Evolutionary conservation across 352 stramenopile species (phyloP), one percentile per base, ranked within the genome.

Genomic region (Pythium aristosporum): DNA sequence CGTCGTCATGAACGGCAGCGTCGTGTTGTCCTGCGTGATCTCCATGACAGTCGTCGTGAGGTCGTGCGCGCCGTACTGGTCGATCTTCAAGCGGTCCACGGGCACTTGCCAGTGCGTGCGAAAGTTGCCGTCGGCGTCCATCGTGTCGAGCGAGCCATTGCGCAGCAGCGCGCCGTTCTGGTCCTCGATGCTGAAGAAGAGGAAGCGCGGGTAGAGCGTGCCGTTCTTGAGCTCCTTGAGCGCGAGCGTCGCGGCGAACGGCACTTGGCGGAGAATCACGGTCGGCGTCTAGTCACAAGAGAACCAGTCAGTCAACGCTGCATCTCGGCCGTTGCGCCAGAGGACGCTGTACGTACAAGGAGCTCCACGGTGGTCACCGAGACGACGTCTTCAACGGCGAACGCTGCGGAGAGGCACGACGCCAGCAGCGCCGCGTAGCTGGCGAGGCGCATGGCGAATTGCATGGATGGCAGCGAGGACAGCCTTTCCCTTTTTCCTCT

Each of bases 171-270:
- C 57, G 21, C 81, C 83, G 21, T 76, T 63, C 15, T 71, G 69
- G 63, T 89, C 82, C 52, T 82, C 57, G 39, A 94, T 71, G 13
- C 60, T 64, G 61, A 83, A 94, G 60, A 63, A 75, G 28, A 94
- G 68, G 34, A 76, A 71, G 2, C 65, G 69, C 28, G 85, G 83
- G 62, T 92, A 94, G 28, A 94, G 77, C 25, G 82, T 87, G 34
- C 85, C 85, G 63, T 94, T 94, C 69, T 89, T 89, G 52, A 92
- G 76, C 61, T 84, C 75, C 4, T 73, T 74, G 13, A 94, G 66
- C 56, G 86, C 59, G 51, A 94, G 89, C 28, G 76, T 82, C 41
- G 73, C 81, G 11, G 79, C 64, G 37, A 94, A 94, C 32, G 76
- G 61, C 56, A 94, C 83, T 49, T 89, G 73, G 49, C 82, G 72